A percentile compares a stretch with the other conserved stretches of the same genome.
Evolutionary conservation across 1,284 basidiomycete species (phyloP).

Genomic region (Flammula alnicola): DNA sequence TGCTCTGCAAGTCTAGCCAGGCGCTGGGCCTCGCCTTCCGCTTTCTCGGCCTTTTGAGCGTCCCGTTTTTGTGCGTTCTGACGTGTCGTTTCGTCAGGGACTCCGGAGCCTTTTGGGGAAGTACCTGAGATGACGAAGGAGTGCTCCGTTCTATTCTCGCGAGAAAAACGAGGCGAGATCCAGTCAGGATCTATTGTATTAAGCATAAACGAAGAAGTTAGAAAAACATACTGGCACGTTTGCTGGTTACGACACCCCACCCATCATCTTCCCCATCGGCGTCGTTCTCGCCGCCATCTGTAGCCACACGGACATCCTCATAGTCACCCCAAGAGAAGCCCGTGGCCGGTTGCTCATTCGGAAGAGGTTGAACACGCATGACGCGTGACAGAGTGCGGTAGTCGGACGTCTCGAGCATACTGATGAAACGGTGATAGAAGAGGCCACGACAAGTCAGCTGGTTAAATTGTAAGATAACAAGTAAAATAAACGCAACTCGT

Average conservation of each 20-base stretch:
- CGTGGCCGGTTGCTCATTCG: constrained; percentile 59
- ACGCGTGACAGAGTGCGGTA: constrained; percentile 60
- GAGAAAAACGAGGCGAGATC: too few relatives aligned
- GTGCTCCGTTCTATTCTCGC: too few relatives aligned
- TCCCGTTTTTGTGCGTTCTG: constrained; percentile 69
- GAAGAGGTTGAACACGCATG: constrained; percentile 60
- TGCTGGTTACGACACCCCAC: constrained; percentile 76
- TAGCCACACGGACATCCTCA: constrained; percentile 62
- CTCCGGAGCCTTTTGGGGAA: constrained; percentile 41
- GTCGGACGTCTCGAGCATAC: constrained; percentile 66
- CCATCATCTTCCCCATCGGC: constrained; percentile 59
- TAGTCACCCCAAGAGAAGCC: constrained; percentile 80
- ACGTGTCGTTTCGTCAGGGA: constrained; percentile 66
- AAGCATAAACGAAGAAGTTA: constrained; percentile 7
- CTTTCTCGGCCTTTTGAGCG: constrained; percentile 59
- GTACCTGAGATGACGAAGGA: constrained; percentile 9
- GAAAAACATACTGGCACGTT: constrained; percentile 45
- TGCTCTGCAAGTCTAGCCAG: constrained; percentile 58
- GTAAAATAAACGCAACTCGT: constrained; percentile 57
- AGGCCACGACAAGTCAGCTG: neutral
- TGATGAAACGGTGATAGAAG: constrained; percentile 32
- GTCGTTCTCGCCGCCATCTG: constrained; percentile 49
- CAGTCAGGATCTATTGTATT: too few relatives aligned
- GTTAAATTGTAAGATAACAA: constrained; percentile 18
- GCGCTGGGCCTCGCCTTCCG: constrained; percentile 56